These are phyloP conservation scores for Penicillium psychrosexuale DNA, from an alignment of 2,329 filamentous ascomycete species.

Conservation along the genomic window DNA sequence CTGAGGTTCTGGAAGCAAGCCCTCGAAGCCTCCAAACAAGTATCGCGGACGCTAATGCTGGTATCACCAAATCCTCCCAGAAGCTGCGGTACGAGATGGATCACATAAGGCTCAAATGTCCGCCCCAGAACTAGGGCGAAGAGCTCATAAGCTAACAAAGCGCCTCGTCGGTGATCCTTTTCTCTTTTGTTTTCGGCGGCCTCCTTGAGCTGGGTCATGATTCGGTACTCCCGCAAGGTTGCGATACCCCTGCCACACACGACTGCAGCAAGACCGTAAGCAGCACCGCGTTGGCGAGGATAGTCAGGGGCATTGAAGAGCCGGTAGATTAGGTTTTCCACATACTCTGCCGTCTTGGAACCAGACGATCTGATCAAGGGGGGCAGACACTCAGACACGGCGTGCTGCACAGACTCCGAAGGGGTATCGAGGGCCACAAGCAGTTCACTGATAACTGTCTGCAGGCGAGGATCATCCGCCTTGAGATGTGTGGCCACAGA, in stretches of 20 bases:
- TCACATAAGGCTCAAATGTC: constrained; percentile 93
- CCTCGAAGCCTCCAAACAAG: constrained; percentile 88
- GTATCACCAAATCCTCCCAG: constrained; percentile 85
- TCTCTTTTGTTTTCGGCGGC: constrained; percentile 97
- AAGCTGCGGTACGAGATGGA: constrained; percentile 89
- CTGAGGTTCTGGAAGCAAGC: constrained; percentile 90
- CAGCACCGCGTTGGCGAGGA: constrained; percentile 85
- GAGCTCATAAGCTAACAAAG: constrained; percentile 85
- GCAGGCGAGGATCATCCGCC: constrained; percentile 79
- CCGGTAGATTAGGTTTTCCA: constrained; percentile 74
- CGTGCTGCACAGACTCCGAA: constrained; percentile 94
- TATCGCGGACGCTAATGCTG: constrained; percentile 85
- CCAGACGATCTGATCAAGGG: constrained; percentile 80
- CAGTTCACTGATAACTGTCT: constrained; percentile 80
- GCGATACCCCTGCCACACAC: constrained; percentile 83
- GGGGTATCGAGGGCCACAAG: constrained; percentile 87
- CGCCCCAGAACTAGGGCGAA: constrained; percentile 81
- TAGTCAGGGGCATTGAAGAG: constrained; percentile 88
- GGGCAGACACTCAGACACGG: constrained; percentile 88
- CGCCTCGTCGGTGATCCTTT: constrained; percentile 79
- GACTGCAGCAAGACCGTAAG: constrained; percentile 89
- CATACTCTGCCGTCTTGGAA: constrained; percentile 74
- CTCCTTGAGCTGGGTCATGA: constrained; percentile 74
- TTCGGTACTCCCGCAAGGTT: constrained; percentile 76
- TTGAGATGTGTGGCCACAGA: constrained; percentile 85